Evolutionary conservation across 2,329 filamentous ascomycete species (phyloP).

Genomic region (Arthrobotrys pseudoclavata): DNA sequence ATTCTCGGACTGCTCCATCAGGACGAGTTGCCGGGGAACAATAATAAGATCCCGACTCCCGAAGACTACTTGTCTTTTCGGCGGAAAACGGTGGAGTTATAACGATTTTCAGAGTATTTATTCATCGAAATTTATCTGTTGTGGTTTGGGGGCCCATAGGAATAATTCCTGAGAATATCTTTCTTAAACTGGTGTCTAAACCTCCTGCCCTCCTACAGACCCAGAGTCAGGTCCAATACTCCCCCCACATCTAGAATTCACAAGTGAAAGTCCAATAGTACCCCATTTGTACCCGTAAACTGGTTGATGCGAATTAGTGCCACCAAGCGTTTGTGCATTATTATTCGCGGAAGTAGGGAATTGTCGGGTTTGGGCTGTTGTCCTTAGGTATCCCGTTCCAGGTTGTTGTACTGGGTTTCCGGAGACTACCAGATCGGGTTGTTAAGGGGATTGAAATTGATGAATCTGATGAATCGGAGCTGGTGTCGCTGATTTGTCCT

Average conservation of each 20-base stretch:
- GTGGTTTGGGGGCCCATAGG: not conserved
- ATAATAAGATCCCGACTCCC: not conserved
- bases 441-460: not conserved
- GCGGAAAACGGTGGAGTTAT: not conserved
- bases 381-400: slow-evolving; percentile 1
- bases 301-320: slow-evolving; percentile 5
- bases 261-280: slow-evolving; percentile 2
- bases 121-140: not conserved
- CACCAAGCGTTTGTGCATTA: slow-evolving; percentile 2
- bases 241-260: not conserved
- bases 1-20: slow-evolving; percentile 18
- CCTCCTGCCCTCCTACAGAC: not conserved
- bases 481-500: not conserved
- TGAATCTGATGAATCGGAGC: slow-evolving; percentile 2
- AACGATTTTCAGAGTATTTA: slow-evolving; percentile 2
- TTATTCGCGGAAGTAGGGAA: not conserved
- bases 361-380: slow-evolving; percentile 10
- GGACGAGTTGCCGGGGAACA: not conserved
- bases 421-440: not conserved
- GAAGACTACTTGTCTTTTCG: slow-evolving; percentile 1
- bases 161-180: not conserved
- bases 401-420: not conserved
- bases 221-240: not conserved
- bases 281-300: not conserved
- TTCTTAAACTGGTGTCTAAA: slow-evolving; percentile 27